Base-by-base conservation (phyloP, 768 basidiomycete species). In the Chalciporus chontae region DNA sequence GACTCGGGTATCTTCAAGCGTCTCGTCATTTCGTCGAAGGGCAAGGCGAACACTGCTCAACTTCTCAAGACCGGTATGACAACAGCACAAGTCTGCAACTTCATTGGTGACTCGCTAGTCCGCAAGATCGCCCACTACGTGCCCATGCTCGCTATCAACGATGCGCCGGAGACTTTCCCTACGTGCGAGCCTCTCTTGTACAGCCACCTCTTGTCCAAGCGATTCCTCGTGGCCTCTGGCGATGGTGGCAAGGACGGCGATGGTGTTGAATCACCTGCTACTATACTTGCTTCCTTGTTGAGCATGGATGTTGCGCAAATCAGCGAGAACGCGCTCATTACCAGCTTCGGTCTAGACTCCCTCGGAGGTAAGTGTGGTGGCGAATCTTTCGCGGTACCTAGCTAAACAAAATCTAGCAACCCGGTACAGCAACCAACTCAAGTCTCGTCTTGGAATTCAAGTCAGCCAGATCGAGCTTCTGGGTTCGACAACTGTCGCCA, bases 1-100 rank as follows among this genome's bases (percentile, higher is more conserved):
- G 69, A 70, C 37, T 68, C 66, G 3, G 65, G 65, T n/a, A 62
- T 66, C 52, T 66, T 66, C 57, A 66, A 66, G 41, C 65, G 65
- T 34, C 65, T 66, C 37, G 65, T 67, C 5, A 58, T 58, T 5
- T 40, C 61, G 15, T 59, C 61, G 1, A 62, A 47, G 34, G 65
- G 65, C 2, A 59, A 59, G 42, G 65, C 63, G 3, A 66, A 66
- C 47, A 66, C 63, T 0, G 47, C 61, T 0, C 62, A 64, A 38
- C 63, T 66, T 23, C 57, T 52, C 8, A 66, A 65, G 61, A 66
- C 60, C 4, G 65, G 65, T 7, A 66, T 66, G 65, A 65, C 65
- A 36, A 67, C 65, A 0, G 56, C 61, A 0, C 65, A 66, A 55
- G 65, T 66, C 2, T 66, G 63, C 26, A 64, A 67, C 39, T 66